These are phyloP conservation scores for Mortierella hygrophila DNA, from an alignment of 192 early-diverging fungal species.

Conservation along the genomic window DNA sequence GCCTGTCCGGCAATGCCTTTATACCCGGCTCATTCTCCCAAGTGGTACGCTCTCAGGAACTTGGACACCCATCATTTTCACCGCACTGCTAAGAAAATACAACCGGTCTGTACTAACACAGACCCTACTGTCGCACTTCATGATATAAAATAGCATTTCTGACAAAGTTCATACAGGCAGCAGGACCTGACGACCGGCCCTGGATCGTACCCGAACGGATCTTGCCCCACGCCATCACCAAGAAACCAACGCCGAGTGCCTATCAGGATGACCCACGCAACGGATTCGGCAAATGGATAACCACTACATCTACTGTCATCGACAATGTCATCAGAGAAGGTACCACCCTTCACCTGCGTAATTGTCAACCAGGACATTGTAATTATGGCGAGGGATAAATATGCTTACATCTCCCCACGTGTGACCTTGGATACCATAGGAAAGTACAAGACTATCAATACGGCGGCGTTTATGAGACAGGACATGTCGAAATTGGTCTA, in stretches of 20 bases:
- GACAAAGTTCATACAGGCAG: conserved; percentile 38
- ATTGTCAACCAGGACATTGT: not conserved
- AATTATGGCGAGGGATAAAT: no score
- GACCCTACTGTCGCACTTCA: not conserved
- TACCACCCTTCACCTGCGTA: not conserved
- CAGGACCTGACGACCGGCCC: not conserved
- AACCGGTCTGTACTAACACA: not conserved
- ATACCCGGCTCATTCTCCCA: conserved; percentile 24
- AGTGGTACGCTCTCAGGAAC: conserved; percentile 9
- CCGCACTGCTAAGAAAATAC: not conserved
- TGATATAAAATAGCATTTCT: conserved; percentile 10
- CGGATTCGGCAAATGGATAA: conserved; percentile 29
- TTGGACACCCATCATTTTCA: not conserved
- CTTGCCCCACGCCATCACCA: not conserved
- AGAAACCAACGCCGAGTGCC: not conserved
- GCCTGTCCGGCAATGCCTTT: conserved; percentile 26
- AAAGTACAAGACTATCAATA: conserved; percentile 35
- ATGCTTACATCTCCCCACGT: not conserved
- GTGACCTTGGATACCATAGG: conserved; percentile 4
- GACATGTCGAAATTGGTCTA: conserved; percentile 33
- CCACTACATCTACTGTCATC: conserved; percentile 2
- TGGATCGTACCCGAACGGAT: conserved; percentile 46
- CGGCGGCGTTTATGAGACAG: conserved; percentile 27
- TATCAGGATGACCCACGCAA: not conserved
- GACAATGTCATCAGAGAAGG: conserved; percentile 30